Evolutionary conservation across 2,329 filamentous ascomycete genomes (phyloP), one percentile per base, ranked within the genome.

Genomic region (Incumbomyces delicatus): DNA sequence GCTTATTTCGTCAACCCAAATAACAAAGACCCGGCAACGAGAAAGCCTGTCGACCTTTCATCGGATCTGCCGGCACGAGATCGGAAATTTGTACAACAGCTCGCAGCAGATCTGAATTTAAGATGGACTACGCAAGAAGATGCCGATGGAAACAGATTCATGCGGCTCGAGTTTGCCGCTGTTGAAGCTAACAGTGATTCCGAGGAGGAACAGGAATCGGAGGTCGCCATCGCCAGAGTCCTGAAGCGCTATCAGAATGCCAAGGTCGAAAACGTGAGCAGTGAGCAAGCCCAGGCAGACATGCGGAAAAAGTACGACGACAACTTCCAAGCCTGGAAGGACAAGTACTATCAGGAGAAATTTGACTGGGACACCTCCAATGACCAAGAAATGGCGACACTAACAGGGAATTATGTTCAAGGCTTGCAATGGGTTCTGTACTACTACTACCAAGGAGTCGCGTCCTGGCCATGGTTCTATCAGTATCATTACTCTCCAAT

Each of bases 381-480:
- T 57, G 83, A 90, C 54, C 80, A 80, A 34, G 87, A 94, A 64
- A 74, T 96, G 61, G 81, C 74, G 45, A 82, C 84, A 53, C 73
- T 98, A 50, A 84, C 87, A 20, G 88, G 96, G 66, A 98, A 96
- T 66, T 98, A 98, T 59, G 88, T 98, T 6, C 87, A 98, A 67
- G 92, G 92, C 51, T 70, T 98, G 50, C 92, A 98, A 64, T 98
- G 92, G 94, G 92, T 98, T 36, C 72, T 98, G 41, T 95, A 84
- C 66, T 98, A 98, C 71, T 98, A 98, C 67, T 98, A 98, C 68
- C 83, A 83, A 45, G 92, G 92, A 52, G 92, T 98, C 50, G 92
- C 87, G 13, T 96, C 90, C 11, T 98, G 92, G 92, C 88, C 92
- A 12, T 98, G 92, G 92, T 98, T 86, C 68, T 98, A 95, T 66